These are phyloP conservation scores for Adansonia digitata DNA, from an alignment of 345 rosid genomes.

Conservation along the genomic window DNA sequence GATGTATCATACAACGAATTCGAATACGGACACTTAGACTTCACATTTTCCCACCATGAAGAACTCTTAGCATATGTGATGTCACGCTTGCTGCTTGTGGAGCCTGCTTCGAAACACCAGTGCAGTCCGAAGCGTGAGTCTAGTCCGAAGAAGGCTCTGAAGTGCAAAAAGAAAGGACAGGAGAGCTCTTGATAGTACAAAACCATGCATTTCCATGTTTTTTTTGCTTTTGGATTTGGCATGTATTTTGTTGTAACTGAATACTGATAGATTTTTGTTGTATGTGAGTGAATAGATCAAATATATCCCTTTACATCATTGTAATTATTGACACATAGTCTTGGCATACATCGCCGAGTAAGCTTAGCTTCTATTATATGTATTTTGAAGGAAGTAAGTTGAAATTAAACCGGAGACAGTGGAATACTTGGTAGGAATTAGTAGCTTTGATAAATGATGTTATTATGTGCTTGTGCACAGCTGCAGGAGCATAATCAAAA, in stretches of 20 bases:
- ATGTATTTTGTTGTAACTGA: conserved; percentile 10
- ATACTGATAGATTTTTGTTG: conserved; percentile 20
- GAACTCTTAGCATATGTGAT: conserved; percentile 74
- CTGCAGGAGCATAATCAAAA: too few species aligned
- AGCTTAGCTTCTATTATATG: too few species aligned
- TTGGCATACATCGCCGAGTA: neutral
- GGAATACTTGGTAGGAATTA: too few species aligned
- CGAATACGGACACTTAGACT: conserved; percentile 93
- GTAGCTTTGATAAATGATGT: too few species aligned
- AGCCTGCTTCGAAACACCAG: conserved; percentile 32
- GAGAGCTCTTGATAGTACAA: neutral
- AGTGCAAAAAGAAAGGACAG: conserved; percentile 36
- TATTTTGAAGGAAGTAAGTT: too few species aligned
- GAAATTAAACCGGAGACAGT: too few species aligned
- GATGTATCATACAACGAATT: conserved; percentile 67
- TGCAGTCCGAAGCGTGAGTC: conserved; percentile 27
- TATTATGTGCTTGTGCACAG: too few species aligned
- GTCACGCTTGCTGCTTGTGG: conserved; percentile 69
- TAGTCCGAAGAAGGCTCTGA: conserved; percentile 36
- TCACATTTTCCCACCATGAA: conserved; percentile 86
- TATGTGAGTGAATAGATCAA: conserved; percentile 7
- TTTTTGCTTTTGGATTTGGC: conserved; percentile 15
- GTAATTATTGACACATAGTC: conserved; percentile 5
- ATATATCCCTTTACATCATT: neutral
- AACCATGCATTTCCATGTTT: conserved; percentile 10